Conservation (phyloP, 73 alveolate species). For the Diophrys sp. region DNA sequence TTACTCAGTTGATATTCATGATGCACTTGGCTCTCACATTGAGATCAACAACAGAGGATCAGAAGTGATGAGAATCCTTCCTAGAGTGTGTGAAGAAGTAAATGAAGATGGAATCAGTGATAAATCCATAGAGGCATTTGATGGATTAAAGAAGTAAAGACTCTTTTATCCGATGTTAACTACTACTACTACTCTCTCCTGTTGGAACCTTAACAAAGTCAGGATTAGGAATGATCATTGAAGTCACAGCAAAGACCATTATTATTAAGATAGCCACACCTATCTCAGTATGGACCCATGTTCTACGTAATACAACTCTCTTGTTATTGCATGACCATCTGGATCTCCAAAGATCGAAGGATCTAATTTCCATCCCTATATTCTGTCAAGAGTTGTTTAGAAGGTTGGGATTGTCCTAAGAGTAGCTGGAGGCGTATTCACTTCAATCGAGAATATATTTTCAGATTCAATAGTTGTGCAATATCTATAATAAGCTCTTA, state of each 20-base stretch:
- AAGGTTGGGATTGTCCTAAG: background rate
- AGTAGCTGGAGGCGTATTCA: background rate
- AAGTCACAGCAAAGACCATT: too few relatives aligned
- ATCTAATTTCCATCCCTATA: background rate
- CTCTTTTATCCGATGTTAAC: conserved; percentile 65
- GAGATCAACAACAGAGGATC: conserved; percentile 85
- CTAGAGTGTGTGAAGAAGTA: conserved; percentile 85
- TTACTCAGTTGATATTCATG: conserved; percentile 83
- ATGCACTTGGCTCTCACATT: conserved; percentile 70
- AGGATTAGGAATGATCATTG: too few relatives aligned
- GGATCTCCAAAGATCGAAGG: background rate
- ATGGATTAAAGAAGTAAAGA: conserved; percentile 85
- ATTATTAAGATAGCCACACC: too few relatives aligned
- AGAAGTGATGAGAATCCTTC: conserved; percentile 87
- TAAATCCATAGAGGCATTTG: conserved; percentile 87
- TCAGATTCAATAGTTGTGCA: background rate
- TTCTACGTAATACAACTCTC: background rate
- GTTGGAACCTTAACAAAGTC: too few relatives aligned
- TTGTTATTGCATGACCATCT: background rate
- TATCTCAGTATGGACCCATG: background rate
- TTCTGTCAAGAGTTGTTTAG: background rate
- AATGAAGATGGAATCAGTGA: conserved; percentile 91
- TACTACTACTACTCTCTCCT: too few relatives aligned
- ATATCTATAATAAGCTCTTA: too few relatives aligned
- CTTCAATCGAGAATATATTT: background rate